These are phyloP conservation scores for Fagus sylvatica DNA, from an alignment of 306 rosid genomes.

Conservation along the genomic window DNA sequence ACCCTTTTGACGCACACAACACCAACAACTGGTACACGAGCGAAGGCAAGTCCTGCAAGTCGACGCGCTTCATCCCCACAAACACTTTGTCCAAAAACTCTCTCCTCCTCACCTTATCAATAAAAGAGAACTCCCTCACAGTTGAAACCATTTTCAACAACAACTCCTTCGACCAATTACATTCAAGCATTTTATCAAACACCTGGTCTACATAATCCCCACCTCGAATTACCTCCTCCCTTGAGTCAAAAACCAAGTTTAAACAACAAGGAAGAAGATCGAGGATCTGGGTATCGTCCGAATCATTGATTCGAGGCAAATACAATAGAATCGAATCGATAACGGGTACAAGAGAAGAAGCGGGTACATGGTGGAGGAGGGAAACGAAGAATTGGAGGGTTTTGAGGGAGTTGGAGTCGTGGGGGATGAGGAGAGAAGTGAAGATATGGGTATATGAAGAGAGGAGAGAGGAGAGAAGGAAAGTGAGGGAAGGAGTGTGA, in stretches of 20 bases:
- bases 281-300: slow-evolving; percentile 37
- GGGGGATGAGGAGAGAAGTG: slow-evolving; percentile 29
- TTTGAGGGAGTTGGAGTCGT: slow-evolving; percentile 37
- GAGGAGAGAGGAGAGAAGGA: slow-evolving; percentile 40
- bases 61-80: slow-evolving; percentile 27
- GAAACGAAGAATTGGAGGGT: slow-evolving; percentile 34
- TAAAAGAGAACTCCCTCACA: slow-evolving; percentile 27
- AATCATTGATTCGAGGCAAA: slow-evolving; percentile 25
- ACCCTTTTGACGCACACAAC: slow-evolving; percentile 34
- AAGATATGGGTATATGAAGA: slow-evolving; percentile 32
- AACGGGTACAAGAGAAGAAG: slow-evolving; percentile 1
- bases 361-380: slow-evolving; percentile 23
- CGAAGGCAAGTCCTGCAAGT: slow-evolving; percentile 49
- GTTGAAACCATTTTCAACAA: slow-evolving; percentile 39
- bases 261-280: slow-evolving; percentile 39
- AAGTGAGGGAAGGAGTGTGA: slow-evolving; percentile 28
- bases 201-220: slow-evolving; percentile 1
- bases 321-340: slow-evolving; percentile 25
- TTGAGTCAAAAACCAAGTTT: slow-evolving; percentile 2
- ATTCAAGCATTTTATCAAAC: slow-evolving; percentile 27
- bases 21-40: slow-evolving; percentile 45
- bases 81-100: slow-evolving; percentile 40
- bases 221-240: slow-evolving; percentile 10
- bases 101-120: slow-evolving; percentile 28
- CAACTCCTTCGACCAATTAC: slow-evolving; percentile 39